Base-by-base conservation (phyloP, 805 yeast species). In the Metschnikowia continentalis region DNA sequence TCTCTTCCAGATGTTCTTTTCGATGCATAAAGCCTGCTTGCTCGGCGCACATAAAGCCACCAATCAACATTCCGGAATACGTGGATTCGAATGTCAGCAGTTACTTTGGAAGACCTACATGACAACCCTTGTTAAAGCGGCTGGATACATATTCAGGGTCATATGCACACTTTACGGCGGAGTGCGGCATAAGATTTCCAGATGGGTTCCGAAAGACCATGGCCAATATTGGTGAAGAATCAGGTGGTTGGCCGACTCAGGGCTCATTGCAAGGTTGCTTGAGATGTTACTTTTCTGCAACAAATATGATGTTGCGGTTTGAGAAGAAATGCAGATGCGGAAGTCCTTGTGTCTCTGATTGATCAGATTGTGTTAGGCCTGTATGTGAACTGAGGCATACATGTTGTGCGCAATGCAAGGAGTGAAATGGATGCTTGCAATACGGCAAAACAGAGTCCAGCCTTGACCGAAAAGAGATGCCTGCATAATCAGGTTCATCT, bases 401-500 rank as follows among this genome's bases (percentile, higher is more conserved):
- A 40, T 40, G 20, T 5, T 40, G 20, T 40, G 43, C 30, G 37
- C 32, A 8, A 6, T 35, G n/a, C 32, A 32, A 32, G 22, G 20
- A 19, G 32, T 35, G 38, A n/a, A 20, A 1, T 13, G 14, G 23
- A 11, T 20, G 11, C 2, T 14, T 35, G 30, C 19, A 22, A 20
- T 14, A 32, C 36, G 46, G 46, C 46, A n/a, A 33, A 42, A 10
- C 11, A 6, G 10, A 14, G 26, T 10, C 46, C 20, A 42, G 46
- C n/a, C 20, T 33, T n/a, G 32, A n/a, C 38, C 32, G 36, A n/a
- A 37, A 20, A 8, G 32, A 14, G 20, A 32, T 11, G 23, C 23
- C 37, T 42, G 46, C 46, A 33, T 42, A 42, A 42, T 42, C 46
- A 42, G 32, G 46, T 23, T 22, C 46, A 42, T 42, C 46, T 20